Evolutionary conservation across 2,329 filamentous ascomycete genomes (phyloP).

Genomic region (Chrysosporium queenslandicum): DNA sequence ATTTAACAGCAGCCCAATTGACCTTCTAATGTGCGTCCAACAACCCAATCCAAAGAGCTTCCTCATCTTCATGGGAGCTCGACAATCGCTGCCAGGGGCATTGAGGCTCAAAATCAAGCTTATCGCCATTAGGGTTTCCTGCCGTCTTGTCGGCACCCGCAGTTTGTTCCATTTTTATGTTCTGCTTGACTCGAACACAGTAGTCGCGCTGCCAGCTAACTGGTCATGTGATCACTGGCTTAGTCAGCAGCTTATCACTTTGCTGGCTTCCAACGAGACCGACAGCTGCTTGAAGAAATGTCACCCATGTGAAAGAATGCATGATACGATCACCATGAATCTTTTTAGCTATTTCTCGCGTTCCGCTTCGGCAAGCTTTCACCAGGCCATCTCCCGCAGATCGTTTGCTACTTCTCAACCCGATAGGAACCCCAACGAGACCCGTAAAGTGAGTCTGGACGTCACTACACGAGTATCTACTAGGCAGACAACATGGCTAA

Average conservation of each 20-base stretch:
- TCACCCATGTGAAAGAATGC: background rate
- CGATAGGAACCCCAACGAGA: background rate
- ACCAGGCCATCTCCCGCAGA: background rate
- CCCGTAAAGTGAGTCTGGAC: constrained; percentile 1
- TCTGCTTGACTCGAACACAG: constrained; percentile 4
- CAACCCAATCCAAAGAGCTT: background rate
- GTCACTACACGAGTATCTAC: background rate
- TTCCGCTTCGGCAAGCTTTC: background rate
- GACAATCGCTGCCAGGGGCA: constrained; percentile 16
- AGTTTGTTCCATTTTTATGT: constrained; percentile 9
- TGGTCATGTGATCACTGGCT: constrained; percentile 7
- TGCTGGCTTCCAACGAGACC: no score
- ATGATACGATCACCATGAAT: background rate
- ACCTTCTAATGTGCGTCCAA: background rate
- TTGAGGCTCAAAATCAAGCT: constrained; percentile 22
- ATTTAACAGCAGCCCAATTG: no score
- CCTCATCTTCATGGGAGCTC: constrained; percentile 7
- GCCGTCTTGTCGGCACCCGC: constrained; percentile 16
- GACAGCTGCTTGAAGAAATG: no score
- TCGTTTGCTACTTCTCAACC: constrained; percentile 3
- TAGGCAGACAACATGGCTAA: background rate
- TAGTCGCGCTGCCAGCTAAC: background rate
- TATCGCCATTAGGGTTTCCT: constrained; percentile 26
- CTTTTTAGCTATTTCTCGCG: constrained; percentile 5
- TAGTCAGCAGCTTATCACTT: background rate